Conservation (phyloP, 129 eudicot species). For the Tagetes patula region DNA sequence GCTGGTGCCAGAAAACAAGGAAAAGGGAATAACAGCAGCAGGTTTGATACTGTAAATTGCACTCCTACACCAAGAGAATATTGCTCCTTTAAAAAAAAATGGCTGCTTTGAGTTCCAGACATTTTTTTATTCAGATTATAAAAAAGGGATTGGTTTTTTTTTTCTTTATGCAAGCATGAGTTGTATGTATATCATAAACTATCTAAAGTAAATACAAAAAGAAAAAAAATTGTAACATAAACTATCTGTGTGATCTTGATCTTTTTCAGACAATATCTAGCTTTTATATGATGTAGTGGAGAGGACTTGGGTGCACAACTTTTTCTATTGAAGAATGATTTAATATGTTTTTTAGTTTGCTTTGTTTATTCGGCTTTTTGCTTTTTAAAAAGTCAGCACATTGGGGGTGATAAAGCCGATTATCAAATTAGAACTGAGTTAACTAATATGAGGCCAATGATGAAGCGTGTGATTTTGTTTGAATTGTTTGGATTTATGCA, state of each 20-base stretch:
- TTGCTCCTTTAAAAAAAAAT: background rate
- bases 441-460: no score
- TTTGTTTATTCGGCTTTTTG: background rate
- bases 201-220: conserved; percentile 1
- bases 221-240: conserved; percentile 2
- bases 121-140: background rate
- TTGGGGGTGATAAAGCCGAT: no score
- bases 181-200: background rate
- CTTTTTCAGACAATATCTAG: background rate
- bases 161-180: background rate
- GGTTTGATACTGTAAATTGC: background rate
- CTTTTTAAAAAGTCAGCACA: background rate
- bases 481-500: no score
- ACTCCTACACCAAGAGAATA: background rate
- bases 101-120: background rate
- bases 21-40: conserved; percentile 2
- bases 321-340: background rate
- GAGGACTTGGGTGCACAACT: background rate
- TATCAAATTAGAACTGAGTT: no score
- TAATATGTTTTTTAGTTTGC: background rate
- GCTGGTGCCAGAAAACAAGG: conserved; percentile 1
- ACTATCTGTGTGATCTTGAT: background rate
- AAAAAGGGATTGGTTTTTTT: background rate
- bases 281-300: background rate
- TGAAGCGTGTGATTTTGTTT: no score